Base-by-base conservation (phyloP, 1,284 basidiomycete species). In the Austroboletus olivaceoglutinosus region DNA sequence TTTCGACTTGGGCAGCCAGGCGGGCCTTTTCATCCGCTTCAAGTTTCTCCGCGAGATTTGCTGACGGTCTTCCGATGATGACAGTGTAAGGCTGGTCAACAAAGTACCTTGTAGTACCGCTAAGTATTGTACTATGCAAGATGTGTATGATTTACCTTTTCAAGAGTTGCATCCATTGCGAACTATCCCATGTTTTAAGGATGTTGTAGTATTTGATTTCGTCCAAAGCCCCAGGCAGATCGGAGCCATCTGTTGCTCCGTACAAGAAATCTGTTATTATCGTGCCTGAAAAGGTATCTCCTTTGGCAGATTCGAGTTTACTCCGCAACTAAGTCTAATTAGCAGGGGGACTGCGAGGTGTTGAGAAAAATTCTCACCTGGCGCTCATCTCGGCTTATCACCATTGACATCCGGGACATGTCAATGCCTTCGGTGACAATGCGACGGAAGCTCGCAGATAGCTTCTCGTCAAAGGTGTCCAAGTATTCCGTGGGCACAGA, bases 191-290 rank as follows among this genome's bases (percentile, higher is more conserved):
- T 22, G 70, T 71, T 43, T 82, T 79, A 43, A 97, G 73, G 21
- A 71, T 67, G 37, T 79, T 75, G 68, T 88, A 94, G 57, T 88
- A 80, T 47, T 78, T 79, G 58, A 94, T 84, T 58, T 96, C 91
- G 60, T 95, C 83, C 73, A 97, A 80, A 4, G 88, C 80, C 3
- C 73, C 72, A 22, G 77, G 73, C 10, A 99, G 77, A 51, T 95
- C 87, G 18, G 87, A 86, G 10, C 94, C 96, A 66, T 96, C 86
- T 57, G 80, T 76, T 19, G 84, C 76, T 36, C 93, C 94, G 65
- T 98, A 98, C 30, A 99, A 71, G 68, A 94, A 92, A 72, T 99
- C 93, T 48, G 73, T 78, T 61, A 96, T 93, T 47, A 93, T 78
- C 2, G 78, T 80, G 47, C 80, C 74, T 2, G 83, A 83, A 64